Evolutionary conservation across 805 yeast genomes (phyloP).

Genomic region (Nakazawaea populi): DNA sequence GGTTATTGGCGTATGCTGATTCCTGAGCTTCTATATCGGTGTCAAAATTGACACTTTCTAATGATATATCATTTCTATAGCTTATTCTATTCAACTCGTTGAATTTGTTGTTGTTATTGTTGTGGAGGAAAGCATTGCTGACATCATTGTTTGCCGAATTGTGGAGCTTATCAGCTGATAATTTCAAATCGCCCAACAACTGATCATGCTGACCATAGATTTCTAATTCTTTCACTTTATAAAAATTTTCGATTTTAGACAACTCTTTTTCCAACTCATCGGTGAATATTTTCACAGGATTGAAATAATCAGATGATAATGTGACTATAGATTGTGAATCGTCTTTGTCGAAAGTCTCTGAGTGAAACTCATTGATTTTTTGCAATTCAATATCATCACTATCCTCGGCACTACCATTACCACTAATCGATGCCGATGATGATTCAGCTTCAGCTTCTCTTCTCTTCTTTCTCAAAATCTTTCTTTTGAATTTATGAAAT

Average conservation of each 20-base stretch:
- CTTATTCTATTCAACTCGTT: too few species aligned
- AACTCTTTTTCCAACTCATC: constrained; percentile 76
- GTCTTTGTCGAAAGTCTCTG: constrained; percentile 11
- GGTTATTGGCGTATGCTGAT: too few species aligned
- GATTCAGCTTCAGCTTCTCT: too few species aligned
- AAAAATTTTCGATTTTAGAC: constrained; percentile 71
- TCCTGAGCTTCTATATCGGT: too few species aligned
- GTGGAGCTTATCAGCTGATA: constrained; percentile 25
- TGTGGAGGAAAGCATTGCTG: constrained; percentile 25
- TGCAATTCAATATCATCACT: not conserved
- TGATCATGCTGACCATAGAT: constrained; percentile 47
- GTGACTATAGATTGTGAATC: not conserved
- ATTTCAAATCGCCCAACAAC: constrained; percentile 42
- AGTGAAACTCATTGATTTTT: constrained; percentile 8
- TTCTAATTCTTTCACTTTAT: constrained; percentile 56
- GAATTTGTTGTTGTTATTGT: too few species aligned
- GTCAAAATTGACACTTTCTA: too few species aligned
- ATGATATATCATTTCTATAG: too few species aligned
- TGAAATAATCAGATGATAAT: constrained; percentile 13
- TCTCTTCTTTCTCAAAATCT: too few species aligned
- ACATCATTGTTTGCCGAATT: constrained; percentile 47
- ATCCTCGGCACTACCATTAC: not conserved
- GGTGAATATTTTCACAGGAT: constrained; percentile 54
- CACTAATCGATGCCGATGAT: too few species aligned
- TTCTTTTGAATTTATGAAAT: too few species aligned